Evolutionary conservation across 352 stramenopile genomes (phyloP).

Genomic region (Phytophthora ramorum): DNA sequence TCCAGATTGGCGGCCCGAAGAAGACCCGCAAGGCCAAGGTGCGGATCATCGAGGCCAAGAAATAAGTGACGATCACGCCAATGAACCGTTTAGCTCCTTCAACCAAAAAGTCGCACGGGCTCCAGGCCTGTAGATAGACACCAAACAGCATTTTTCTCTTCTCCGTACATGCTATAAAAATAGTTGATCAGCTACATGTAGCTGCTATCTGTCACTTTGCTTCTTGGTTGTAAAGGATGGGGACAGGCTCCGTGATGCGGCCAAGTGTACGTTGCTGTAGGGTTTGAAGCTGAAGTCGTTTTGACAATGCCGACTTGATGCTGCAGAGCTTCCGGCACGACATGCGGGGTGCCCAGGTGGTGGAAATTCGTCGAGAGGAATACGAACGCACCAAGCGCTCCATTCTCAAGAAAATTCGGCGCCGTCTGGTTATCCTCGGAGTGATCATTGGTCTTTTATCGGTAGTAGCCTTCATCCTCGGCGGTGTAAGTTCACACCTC

Average conservation of each 20-base stretch:
- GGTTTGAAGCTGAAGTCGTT: slow-evolving; percentile 8
- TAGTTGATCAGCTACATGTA: slow-evolving; percentile 24
- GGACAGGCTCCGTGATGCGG: slow-evolving; percentile 65
- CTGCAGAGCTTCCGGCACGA: slow-evolving; percentile 75
- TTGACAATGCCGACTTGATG: background rate
- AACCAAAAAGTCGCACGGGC: slow-evolving; percentile 13
- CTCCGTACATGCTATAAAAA: slow-evolving; percentile 23
- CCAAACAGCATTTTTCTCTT: slow-evolving; percentile 28
- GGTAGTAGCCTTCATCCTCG: slow-evolving; percentile 54
- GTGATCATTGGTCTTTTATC: slow-evolving; percentile 60
- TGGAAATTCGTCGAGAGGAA: slow-evolving; percentile 76
- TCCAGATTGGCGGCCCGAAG: slow-evolving; percentile 72
- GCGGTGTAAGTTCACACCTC: slow-evolving; percentile 42
- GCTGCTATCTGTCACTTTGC: slow-evolving; percentile 1
- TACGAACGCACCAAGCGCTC: slow-evolving; percentile 76
- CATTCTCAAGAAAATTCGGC: slow-evolving; percentile 79
- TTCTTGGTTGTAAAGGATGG: slow-evolving; percentile 14
- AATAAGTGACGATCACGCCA: slow-evolving; percentile 46
- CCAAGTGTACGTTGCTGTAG: slow-evolving; percentile 47
- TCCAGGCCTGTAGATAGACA: slow-evolving; percentile 37
- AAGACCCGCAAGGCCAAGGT: slow-evolving; percentile 78
- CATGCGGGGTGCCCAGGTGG: slow-evolving; percentile 60
- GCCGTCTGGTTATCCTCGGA: slow-evolving; percentile 63
- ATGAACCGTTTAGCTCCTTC: slow-evolving; percentile 3
- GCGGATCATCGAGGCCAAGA: slow-evolving; percentile 83